Evolutionary conservation across 2,329 filamentous ascomycete genomes (phyloP), one percentile per base, ranked within the genome.

Genomic region (Falciphora oryzae): DNA sequence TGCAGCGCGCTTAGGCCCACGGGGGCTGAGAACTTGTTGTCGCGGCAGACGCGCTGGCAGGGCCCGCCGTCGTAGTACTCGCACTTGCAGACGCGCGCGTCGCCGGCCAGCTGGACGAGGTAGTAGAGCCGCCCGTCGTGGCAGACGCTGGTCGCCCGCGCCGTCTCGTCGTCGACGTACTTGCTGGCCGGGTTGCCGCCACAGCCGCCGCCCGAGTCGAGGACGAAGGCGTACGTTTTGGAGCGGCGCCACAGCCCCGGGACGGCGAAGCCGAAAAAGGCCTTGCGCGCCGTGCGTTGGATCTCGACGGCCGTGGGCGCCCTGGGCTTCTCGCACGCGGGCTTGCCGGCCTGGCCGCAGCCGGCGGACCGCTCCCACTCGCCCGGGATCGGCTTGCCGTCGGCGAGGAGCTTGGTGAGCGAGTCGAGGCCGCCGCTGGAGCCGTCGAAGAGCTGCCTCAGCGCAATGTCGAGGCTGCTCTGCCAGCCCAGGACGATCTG

Each of bases 121-220:
- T 74, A 76, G 68, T 77, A 77, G 25, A 66, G 64, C 31, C 59
- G 70, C 57, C 67, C 67, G 27, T 75, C 62, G 65, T 67, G 64
- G 66, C 75, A 77, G 65, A 60, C 70, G 11, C 65, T 67, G 16
- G 71, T 73, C 25, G 56, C 64, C 11, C 73, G 61, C 57, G 63
- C 64, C 18, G 67, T 68, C 22, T 69, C 65, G 60, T 69, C 65
- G n/a, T 59, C 62, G 38, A 75, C 60, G 66, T 73, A 73, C 50
- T 70, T 60, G 65, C 16, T 44, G 10, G 69, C 32, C 2, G 71
- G 70, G 28, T 70, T 65, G 59, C 63, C 63, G 61, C 65, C 65
- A 67, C 74, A 77, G 57, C 57, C 65, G 31, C 61, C 61, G 50
- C 73, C 75, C n/a, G 73, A 71, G 69, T 76, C 72, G 57, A 77